A percentile compares a stretch with the other conserved stretches of the same genome.
Evolutionary conservation across 164 flowering plant genomes (phyloP).

Genomic region (Sedum album): DNA sequence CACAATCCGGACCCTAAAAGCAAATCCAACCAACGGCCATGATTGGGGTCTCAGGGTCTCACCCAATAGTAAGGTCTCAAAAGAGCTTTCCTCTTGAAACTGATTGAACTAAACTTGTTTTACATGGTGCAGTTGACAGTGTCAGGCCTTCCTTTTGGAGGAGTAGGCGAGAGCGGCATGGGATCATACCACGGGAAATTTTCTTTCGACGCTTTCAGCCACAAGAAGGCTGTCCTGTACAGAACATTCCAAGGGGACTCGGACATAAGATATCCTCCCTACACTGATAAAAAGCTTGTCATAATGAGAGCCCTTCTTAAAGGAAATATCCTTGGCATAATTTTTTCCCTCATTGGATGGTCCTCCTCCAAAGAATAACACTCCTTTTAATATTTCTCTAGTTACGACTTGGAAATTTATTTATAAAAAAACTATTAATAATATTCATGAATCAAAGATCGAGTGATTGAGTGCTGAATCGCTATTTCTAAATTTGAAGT

Average conservation of each 20-base stretch:
- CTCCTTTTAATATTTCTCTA: neutral
- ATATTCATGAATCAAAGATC: too few species aligned
- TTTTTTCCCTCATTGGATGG: slow-evolving; percentile 27
- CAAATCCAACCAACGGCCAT: too few species aligned
- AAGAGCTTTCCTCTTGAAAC: too few species aligned
- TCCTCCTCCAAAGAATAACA: neutral
- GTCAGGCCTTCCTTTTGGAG: slow-evolving; percentile 27
- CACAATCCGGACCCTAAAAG: too few species aligned
- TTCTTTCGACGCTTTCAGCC: slow-evolving; percentile 33
- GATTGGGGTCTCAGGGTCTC: too few species aligned
- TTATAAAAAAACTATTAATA: too few species aligned
- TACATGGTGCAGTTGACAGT: slow-evolving; percentile 29
- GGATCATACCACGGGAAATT: slow-evolving; percentile 34
- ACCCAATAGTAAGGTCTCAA: too few species aligned
- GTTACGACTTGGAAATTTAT: too few species aligned
- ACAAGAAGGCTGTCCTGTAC: slow-evolving; percentile 28
- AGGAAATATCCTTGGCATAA: slow-evolving; percentile 20
- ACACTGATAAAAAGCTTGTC: slow-evolving; percentile 17
- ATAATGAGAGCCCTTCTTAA: slow-evolving; percentile 25
- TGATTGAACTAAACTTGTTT: too few species aligned
- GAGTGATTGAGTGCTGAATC: too few species aligned
- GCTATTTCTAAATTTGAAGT: too few species aligned
- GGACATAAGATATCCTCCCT: slow-evolving; percentile 29
- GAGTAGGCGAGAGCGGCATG: slow-evolving; percentile 40
- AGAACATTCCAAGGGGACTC: slow-evolving; percentile 24